Evolutionary conservation across 305 asterid species (phyloP).

Genomic region (Plantago coronopus): DNA sequence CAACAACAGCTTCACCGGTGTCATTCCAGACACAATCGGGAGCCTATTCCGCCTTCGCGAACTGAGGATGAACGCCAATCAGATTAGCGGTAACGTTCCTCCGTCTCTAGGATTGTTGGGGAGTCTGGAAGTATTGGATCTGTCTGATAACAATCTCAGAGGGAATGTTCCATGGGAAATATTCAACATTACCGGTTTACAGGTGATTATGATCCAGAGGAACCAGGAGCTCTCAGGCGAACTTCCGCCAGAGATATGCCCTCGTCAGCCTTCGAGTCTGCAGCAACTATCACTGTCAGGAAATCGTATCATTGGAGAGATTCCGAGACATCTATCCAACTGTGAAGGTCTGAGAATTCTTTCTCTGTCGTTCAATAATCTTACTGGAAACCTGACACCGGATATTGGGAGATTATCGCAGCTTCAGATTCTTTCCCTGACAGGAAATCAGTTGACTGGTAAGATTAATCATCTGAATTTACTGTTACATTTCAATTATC

Average conservation of each 20-base stretch:
- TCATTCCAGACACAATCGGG: conserved; percentile 5
- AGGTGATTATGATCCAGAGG: background rate
- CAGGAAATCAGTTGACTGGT: conserved; percentile 14
- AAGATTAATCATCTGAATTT: background rate
- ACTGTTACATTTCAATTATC: background rate
- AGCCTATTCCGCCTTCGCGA: conserved; percentile 22
- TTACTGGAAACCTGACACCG: conserved; percentile 15
- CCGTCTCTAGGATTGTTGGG: background rate
- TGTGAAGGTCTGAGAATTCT: conserved; percentile 2
- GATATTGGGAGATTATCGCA: conserved; percentile 8
- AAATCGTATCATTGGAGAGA: conserved; percentile 4
- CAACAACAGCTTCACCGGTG: conserved; percentile 13
- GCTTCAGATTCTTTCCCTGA: conserved; percentile 8
- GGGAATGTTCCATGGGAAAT: conserved; percentile 8
- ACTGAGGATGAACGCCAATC: background rate
- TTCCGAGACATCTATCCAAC: background rate
- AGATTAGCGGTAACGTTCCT: conserved; percentile 12
- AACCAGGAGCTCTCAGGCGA: conserved; percentile 7
- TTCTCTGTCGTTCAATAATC: background rate
- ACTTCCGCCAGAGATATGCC: conserved; percentile 8
- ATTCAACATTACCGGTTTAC: conserved; percentile 12
- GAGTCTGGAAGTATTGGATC: conserved; percentile 1
- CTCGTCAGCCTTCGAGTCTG: background rate
- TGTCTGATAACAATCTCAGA: background rate
- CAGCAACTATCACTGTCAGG: background rate